A percentile compares a stretch with the other conserved stretches of the same genome.
Evolutionary conservation across 1,139 yeast genomes (phyloP).

Genomic region (Zygoascus sp.): DNA sequence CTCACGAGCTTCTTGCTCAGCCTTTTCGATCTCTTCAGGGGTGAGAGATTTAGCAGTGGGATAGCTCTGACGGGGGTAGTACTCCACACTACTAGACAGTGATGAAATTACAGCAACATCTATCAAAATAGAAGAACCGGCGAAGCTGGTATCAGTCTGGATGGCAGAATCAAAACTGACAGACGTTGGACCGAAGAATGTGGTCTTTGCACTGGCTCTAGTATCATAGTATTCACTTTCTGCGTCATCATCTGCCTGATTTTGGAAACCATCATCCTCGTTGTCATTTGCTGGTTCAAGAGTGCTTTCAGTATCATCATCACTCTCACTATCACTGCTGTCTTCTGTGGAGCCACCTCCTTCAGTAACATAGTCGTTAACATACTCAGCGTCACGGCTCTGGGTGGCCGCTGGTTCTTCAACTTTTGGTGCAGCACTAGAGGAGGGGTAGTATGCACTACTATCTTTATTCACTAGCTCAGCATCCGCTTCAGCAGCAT

Average conservation of each 20-base stretch:
- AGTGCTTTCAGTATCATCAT: conserved; percentile 14
- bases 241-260: too few species aligned
- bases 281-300: not conserved
- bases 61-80: conserved; percentile 3
- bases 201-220: not conserved
- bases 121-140: not conserved
- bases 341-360: not conserved
- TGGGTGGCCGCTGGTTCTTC: too few species aligned
- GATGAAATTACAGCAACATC: not conserved
- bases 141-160: not conserved
- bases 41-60: conserved; percentile 2
- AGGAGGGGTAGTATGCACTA: too few species aligned
- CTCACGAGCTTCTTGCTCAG: conserved; percentile 8
- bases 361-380: too few species aligned
- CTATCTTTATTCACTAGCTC: too few species aligned
- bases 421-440: too few species aligned
- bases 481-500: conserved; percentile 1
- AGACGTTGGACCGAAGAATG: not conserved
- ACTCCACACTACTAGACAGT: not conserved
- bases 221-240: too few species aligned
- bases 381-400: too few species aligned
- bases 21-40: conserved; percentile 9
- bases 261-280: too few species aligned
- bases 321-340: conserved; percentile 10
- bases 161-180: not conserved